phyloP scores from a whole-genome alignment of 2,329 filamentous ascomycete genomes.

The Juglanconis oblonga region DNA sequence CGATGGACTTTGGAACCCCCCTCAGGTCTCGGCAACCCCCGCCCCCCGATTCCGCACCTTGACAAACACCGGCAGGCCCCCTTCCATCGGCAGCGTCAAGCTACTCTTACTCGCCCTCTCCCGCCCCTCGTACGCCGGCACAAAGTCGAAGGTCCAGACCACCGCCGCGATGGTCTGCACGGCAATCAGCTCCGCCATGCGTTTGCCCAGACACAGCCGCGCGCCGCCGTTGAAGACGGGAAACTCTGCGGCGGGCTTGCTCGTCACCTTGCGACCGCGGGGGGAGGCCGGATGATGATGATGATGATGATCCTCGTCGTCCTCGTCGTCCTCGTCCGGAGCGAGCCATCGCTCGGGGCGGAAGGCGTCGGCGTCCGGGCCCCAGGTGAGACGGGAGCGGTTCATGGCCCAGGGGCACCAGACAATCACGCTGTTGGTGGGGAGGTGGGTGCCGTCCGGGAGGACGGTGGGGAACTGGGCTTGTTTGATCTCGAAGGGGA shows the following conservation, averaged over 20 bases:
- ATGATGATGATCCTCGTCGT: slow-evolving; percentile 22
- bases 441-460: slow-evolving; percentile 59
- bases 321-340: slow-evolving; percentile 20
- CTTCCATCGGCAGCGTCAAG: slow-evolving; percentile 62
- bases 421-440: slow-evolving; percentile 50
- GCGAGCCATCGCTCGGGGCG: slow-evolving; percentile 55
- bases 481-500: slow-evolving; percentile 66
- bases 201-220: slow-evolving; percentile 60
- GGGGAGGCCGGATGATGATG: not conserved
- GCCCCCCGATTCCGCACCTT: slow-evolving; percentile 20
- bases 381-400: slow-evolving; percentile 54
- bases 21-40: not conserved
- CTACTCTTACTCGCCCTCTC: slow-evolving; percentile 58
- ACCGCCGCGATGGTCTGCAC: slow-evolving; percentile 53
- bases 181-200: slow-evolving; percentile 61
- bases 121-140: slow-evolving; percentile 34
- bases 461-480: slow-evolving; percentile 48
- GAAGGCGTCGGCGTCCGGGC: slow-evolving; percentile 53
- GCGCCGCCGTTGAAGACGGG: slow-evolving; percentile 64
- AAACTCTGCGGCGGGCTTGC: slow-evolving; percentile 50
- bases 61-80: slow-evolving; percentile 50
- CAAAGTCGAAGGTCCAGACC: slow-evolving; percentile 49
- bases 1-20: too few species aligned
- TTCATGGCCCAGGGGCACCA: slow-evolving; percentile 67
- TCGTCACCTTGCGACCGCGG: not conserved